Percentiles rank a stretch among this genome's conserved stretches.
These are phyloP conservation scores for Nakazawaea sp. DNA, from an alignment of 805 yeast species.

Conservation along the genomic window DNA sequence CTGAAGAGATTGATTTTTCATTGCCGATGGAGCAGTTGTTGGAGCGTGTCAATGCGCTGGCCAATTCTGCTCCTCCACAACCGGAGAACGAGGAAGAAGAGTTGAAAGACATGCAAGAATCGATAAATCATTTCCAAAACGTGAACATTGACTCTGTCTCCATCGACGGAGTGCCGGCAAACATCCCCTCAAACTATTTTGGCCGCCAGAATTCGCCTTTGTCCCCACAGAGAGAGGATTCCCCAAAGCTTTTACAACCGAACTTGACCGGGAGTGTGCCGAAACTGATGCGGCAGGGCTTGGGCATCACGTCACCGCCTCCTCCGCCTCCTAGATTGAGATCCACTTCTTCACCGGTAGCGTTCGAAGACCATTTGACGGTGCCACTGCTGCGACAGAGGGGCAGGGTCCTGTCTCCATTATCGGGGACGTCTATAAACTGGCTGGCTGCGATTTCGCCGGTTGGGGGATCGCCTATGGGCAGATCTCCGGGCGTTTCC, in stretches of 20 bases:
- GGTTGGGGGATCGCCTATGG: not conserved
- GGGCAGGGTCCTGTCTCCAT: slow-evolving; percentile 11
- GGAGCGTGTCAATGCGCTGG: slow-evolving; percentile 25
- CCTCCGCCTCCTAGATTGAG: slow-evolving; percentile 8
- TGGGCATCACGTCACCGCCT: slow-evolving; percentile 9
- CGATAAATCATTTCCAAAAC: slow-evolving; percentile 66
- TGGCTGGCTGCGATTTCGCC: slow-evolving; percentile 4
- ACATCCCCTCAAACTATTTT: slow-evolving; percentile 33
- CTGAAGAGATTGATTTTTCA: slow-evolving; percentile 42
- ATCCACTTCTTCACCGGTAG: slow-evolving; percentile 8
- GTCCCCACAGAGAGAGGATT: slow-evolving; percentile 6
- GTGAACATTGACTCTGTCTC: slow-evolving; percentile 76
- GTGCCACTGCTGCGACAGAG: not conserved
- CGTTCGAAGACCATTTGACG: slow-evolving; percentile 1
- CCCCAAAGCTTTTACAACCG: slow-evolving; percentile 27
- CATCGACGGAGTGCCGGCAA: slow-evolving; percentile 61
- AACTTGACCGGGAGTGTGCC: slow-evolving; percentile 52
- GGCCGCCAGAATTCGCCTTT: slow-evolving; percentile 4
- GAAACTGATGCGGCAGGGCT: slow-evolving; percentile 30
- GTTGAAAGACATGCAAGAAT: slow-evolving; percentile 67
- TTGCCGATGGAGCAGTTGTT: slow-evolving; percentile 76
- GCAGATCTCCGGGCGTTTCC: no score
- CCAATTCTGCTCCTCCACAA: slow-evolving; percentile 11
- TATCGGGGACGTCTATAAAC: slow-evolving; percentile 7
- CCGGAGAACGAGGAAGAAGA: slow-evolving; percentile 67